These are phyloP conservation scores for Abelmoschus esculentus DNA, from an alignment of 345 rosid genomes.

Conservation along the genomic window DNA sequence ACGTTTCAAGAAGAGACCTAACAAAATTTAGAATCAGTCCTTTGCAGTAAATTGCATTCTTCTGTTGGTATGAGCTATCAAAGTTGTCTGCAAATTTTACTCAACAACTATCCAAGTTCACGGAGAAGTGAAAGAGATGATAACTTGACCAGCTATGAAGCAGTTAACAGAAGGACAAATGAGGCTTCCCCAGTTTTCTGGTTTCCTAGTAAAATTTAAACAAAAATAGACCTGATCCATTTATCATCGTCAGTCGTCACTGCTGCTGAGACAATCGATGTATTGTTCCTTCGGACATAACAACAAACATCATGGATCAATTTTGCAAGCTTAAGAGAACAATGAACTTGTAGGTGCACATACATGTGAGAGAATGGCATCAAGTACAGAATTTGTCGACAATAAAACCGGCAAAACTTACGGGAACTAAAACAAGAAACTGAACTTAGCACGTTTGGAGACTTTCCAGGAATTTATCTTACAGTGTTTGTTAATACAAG, in stretches of 20 bases:
- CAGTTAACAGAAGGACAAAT: not conserved
- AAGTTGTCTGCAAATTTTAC: too few relatives aligned
- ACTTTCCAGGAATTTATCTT: not conserved
- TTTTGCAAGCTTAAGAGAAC: not conserved
- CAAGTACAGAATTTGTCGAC: not conserved
- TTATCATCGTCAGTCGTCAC: too few relatives aligned
- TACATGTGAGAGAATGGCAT: not conserved
- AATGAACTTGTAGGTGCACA: not conserved
- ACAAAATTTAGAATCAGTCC: not conserved
- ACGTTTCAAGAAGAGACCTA: too few relatives aligned
- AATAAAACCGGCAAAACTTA: too few relatives aligned
- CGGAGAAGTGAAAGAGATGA: not conserved
- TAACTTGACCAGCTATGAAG: not conserved
- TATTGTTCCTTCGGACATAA: constrained; percentile 3
- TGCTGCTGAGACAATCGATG: not conserved
- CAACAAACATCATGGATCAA: not conserved
- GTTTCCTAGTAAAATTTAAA: not conserved
- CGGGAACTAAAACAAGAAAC: not conserved
- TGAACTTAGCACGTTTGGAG: too few relatives aligned
- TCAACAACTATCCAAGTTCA: too few relatives aligned
- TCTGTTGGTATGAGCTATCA: too few relatives aligned
- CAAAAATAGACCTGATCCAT: not conserved
- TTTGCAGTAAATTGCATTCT: too few relatives aligned
- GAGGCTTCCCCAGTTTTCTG: not conserved
- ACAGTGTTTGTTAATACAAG: not conserved